Conservation (phyloP, 129 eudicot genomes). For the Arctium lappa region DNA sequence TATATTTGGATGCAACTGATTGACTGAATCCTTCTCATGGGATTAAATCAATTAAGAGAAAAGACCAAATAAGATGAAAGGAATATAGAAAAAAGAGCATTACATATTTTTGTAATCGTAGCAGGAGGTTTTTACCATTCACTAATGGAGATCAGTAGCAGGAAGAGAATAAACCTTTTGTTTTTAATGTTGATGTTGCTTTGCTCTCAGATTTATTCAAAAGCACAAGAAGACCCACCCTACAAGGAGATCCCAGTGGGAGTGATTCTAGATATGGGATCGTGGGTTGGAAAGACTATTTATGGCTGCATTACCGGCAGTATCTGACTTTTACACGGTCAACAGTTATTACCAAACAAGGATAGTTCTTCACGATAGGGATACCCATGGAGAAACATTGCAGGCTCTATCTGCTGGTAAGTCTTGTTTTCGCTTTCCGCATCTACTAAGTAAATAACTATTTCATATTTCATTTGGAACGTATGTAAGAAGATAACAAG, state of each 20-base stretch:
- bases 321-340: slow-evolving; percentile 29
- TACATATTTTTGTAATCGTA: background rate
- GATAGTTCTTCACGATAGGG: slow-evolving; percentile 21
- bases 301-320: slow-evolving; percentile 21
- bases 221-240: background rate
- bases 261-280: slow-evolving; percentile 33
- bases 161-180: background rate
- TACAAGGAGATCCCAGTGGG: slow-evolving; percentile 21
- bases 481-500: background rate
- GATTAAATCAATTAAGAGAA: background rate
- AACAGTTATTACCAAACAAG: slow-evolving; percentile 28
- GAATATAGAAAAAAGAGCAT: background rate
- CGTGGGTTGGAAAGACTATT: slow-evolving; percentile 16
- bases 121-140: background rate
- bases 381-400: slow-evolving; percentile 36
- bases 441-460: background rate
- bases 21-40: background rate
- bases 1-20: background rate
- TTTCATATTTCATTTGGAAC: background rate
- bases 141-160: slow-evolving; percentile 6
- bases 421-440: background rate
- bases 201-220: background rate
- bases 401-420: slow-evolving; percentile 28
- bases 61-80: background rate
- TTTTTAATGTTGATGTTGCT: background rate